A percentile compares a stretch with the other conserved stretches of the same genome.
Evolutionary conservation across 495 filamentous ascomycete genomes (phyloP).

Genomic region (Neurospora tetrasperma): DNA sequence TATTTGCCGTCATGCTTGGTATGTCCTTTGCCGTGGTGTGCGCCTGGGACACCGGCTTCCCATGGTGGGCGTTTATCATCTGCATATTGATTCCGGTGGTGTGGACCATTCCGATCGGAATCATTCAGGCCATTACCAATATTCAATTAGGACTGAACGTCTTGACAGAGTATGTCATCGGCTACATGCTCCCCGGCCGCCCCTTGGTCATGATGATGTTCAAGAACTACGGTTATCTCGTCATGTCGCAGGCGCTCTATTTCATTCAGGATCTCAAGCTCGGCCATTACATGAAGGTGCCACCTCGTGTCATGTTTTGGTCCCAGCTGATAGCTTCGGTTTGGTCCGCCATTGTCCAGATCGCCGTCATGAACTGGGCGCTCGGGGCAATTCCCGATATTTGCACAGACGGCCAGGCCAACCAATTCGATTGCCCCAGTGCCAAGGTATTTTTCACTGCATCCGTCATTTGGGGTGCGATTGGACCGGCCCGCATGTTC

Average conservation of each 20-base stretch:
- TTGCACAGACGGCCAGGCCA: conserved; percentile 45
- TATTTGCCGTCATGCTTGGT: conserved; percentile 34
- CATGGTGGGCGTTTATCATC: conserved; percentile 56
- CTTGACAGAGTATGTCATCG: conserved; percentile 59
- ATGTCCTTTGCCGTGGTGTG: conserved; percentile 43
- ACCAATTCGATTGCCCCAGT: conserved; percentile 54
- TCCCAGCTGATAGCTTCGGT: conserved; percentile 55
- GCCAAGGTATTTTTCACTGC: conserved; percentile 57
- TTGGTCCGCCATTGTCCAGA: conserved; percentile 54
- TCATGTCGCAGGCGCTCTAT: conserved; percentile 45
- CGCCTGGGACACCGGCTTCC: conserved; percentile 53
- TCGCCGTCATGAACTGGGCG: conserved; percentile 57
- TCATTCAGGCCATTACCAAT: conserved; percentile 57
- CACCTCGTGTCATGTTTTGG: conserved; percentile 55
- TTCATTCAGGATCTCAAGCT: conserved; percentile 42
- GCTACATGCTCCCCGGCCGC: conserved; percentile 56
- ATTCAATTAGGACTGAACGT: conserved; percentile 58
- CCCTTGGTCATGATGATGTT: conserved; percentile 58
- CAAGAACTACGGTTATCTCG: conserved; percentile 63
- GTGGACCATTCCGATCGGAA: conserved; percentile 45
- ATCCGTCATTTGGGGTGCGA: conserved; percentile 41
- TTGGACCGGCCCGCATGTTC: conserved; percentile 48
- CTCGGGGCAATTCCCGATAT: conserved; percentile 49
- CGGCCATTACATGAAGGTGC: conserved; percentile 65
- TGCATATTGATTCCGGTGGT: conserved; percentile 46